phyloP scores from a whole-genome alignment of 2,329 filamentous ascomycete genomes.

The Periconia digitata region DNA sequence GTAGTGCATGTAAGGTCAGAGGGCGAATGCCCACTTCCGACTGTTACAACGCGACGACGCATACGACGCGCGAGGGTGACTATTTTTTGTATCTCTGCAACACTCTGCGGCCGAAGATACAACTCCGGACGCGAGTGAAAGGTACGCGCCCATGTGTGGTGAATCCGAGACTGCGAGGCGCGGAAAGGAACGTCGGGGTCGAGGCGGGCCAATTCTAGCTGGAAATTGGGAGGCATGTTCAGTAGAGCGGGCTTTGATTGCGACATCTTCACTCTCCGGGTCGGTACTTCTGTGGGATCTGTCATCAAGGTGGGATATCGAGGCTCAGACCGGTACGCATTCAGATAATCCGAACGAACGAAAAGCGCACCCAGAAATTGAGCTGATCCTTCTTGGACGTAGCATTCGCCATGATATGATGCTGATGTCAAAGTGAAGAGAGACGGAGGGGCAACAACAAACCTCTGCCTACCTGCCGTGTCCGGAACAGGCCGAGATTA shows the following conservation, averaged over 20 bases:
- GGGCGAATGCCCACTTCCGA: slow-evolving; percentile 91
- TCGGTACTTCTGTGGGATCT: slow-evolving; percentile 4
- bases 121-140: slow-evolving; percentile 88
- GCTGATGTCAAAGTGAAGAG: not conserved
- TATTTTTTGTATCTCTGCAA: slow-evolving; percentile 80
- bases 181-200: slow-evolving; percentile 73
- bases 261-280: slow-evolving; percentile 20
- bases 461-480: not conserved
- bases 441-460: not conserved
- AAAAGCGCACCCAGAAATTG: slow-evolving; percentile 1
- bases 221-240: slow-evolving; percentile 44
- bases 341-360: not conserved
- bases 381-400: not conserved
- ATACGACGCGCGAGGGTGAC: slow-evolving; percentile 79
- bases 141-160: slow-evolving; percentile 93
- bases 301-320: not conserved
- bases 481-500: not conserved
- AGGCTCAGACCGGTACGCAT: not conserved
- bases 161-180: slow-evolving; percentile 69
- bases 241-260: slow-evolving; percentile 22
- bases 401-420: slow-evolving; percentile 3
- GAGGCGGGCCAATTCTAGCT: slow-evolving; percentile 59
- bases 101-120: slow-evolving; percentile 79
- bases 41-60: slow-evolving; percentile 77
- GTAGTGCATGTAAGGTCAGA: slow-evolving; percentile 90